phyloP scores from a whole-genome alignment of 768 basidiomycete species.

The Termitomyces heimii region DNA sequence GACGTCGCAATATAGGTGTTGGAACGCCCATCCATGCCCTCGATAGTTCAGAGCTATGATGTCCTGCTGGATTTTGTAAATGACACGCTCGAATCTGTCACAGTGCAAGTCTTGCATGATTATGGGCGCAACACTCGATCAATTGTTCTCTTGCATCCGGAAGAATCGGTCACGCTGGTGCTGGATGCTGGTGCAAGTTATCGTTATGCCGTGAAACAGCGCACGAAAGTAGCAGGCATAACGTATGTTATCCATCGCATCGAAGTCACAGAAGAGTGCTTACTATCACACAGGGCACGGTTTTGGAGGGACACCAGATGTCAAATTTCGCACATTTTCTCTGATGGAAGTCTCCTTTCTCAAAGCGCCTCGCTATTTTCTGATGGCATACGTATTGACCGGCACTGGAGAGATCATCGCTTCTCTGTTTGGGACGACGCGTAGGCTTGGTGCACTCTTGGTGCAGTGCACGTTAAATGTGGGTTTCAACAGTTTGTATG shows the following conservation, averaged over 20 bases:
- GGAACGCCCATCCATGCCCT: conserved; percentile 43
- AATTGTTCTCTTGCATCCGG: conserved; percentile 52
- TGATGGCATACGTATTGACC: conserved; percentile 58
- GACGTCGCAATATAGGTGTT: not conserved
- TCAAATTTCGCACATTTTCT: conserved; percentile 55
- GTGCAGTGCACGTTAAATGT: not conserved
- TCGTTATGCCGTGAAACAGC: conserved; percentile 62
- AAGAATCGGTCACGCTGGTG: conserved; percentile 59
- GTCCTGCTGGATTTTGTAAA: conserved; percentile 66
- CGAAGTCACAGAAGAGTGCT: not conserved
- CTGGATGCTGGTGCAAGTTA: conserved; percentile 66
- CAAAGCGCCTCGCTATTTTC: conserved; percentile 25
- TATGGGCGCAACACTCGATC: conserved; percentile 52
- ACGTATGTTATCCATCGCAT: conserved; percentile 40
- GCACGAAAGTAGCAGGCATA: conserved; percentile 61
- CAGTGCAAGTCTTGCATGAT: conserved; percentile 59
- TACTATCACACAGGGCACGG: conserved; percentile 38
- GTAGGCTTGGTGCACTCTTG: conserved; percentile 3
- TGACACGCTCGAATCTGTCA: conserved; percentile 58
- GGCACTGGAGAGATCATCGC: conserved; percentile 61
- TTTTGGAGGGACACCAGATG: conserved; percentile 63
- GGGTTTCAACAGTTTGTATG: not conserved
- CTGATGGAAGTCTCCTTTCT: conserved; percentile 22
- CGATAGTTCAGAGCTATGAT: conserved; percentile 52
- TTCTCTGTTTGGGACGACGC: conserved; percentile 58